Percentiles rank a stretch among this genome's conserved stretches.
Conservation (phyloP, 2,329 filamentous ascomycete genomes). For the Pseudogymnoascus sp. region DNA sequence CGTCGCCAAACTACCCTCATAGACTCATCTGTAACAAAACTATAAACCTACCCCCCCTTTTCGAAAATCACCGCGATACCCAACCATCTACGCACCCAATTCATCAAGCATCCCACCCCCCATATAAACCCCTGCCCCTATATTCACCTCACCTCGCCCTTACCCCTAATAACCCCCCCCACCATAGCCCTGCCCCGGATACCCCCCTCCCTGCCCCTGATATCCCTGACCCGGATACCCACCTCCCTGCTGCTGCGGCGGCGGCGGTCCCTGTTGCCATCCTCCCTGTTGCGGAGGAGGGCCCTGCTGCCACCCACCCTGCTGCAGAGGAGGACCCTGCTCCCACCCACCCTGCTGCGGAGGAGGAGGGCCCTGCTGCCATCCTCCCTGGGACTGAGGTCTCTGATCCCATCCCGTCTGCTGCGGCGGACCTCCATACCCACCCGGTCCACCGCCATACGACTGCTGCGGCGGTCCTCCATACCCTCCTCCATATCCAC, state of each 20-base stretch:
- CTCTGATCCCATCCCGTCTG: constrained; percentile 23
- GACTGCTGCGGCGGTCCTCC: constrained; percentile 11
- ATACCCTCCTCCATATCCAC: constrained; percentile 10
- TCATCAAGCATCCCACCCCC: neutral
- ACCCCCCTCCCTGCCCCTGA: too few relatives aligned
- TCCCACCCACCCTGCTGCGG: constrained; percentile 18
- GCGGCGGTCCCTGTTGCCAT: constrained; percentile 17
- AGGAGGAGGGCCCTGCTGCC: constrained; percentile 17
- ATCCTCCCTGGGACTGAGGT: constrained; percentile 22
- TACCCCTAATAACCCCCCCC: too few relatives aligned
- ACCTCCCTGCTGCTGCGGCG: too few relatives aligned
- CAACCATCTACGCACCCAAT: neutral
- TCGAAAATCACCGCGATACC: neutral
- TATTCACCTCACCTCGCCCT: neutral
- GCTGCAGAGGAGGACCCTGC: constrained; percentile 18
- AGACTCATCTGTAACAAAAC: neutral
- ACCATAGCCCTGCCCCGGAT: too few relatives aligned
- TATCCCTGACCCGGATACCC: too few relatives aligned
- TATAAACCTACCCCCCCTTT: neutral
- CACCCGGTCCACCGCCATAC: constrained; percentile 23
- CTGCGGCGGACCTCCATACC: constrained; percentile 25
- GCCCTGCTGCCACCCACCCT: constrained; percentile 20
- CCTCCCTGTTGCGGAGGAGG: constrained; percentile 19
- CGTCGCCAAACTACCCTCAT: neutral
- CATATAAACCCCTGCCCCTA: neutral